Percentiles rank a stretch among this genome's conserved stretches.
Conservation (phyloP, 495 filamentous ascomycete species). For the Annulohypoxylon nitens region DNA sequence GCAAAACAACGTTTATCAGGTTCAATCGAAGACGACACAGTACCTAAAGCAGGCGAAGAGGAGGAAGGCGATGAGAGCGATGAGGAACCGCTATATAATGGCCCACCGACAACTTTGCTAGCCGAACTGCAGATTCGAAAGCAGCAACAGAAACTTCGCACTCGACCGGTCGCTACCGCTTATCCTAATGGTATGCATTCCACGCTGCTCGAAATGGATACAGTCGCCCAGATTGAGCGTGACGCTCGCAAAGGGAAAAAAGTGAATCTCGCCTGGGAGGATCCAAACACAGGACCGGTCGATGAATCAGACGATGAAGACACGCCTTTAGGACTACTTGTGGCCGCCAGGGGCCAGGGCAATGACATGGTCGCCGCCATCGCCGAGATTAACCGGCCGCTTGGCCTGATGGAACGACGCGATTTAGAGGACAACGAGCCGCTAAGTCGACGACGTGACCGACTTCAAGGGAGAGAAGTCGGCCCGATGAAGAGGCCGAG, state of each 20-base stretch:
- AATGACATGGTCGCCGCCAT: conserved; percentile 66
- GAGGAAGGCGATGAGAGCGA: conserved; percentile 49
- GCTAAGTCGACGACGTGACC: conserved; percentile 79
- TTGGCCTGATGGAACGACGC: conserved; percentile 86
- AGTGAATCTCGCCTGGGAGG: conserved; percentile 92
- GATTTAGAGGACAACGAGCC: conserved; percentile 94
- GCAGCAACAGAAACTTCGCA: conserved; percentile 81
- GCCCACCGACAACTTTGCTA: conserved; percentile 87
- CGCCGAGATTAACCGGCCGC: conserved; percentile 70
- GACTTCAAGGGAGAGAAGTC: conserved; percentile 72
- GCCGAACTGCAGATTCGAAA: conserved; percentile 94
- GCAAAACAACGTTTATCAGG: conserved; percentile 43
- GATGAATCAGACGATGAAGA: conserved; percentile 72
- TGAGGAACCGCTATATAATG: conserved; percentile 65
- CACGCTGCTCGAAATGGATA: conserved; percentile 92
- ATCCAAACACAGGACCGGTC: conserved; percentile 59
- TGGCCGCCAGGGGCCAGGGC: conserved; percentile 69
- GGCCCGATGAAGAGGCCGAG: conserved; percentile 58
- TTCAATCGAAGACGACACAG: conserved; percentile 52
- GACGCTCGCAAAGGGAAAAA: conserved; percentile 78
- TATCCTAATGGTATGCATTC: conserved; percentile 84
- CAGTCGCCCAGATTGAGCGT: conserved; percentile 88
- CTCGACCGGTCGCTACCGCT: conserved; percentile 72
- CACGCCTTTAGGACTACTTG: conserved; percentile 87
- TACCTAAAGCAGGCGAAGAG: conserved; percentile 60